These are phyloP conservation scores for Centrapalus pauciflorus DNA, from an alignment of 129 eudicot species.

Conservation along the genomic window DNA sequence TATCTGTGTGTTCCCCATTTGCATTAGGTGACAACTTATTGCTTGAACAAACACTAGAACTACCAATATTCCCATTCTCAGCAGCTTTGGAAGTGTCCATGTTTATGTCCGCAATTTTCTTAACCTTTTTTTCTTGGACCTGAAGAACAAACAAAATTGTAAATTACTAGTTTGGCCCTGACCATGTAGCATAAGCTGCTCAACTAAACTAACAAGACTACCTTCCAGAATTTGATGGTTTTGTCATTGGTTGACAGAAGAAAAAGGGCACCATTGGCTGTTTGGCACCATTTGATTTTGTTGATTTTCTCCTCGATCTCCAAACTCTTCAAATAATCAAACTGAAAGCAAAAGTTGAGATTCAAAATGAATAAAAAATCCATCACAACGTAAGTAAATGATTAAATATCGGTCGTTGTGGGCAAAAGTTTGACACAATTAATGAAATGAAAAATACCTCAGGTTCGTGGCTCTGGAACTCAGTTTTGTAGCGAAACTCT, in stretches of 20 bases:
- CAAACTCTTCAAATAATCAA: constrained; percentile 97
- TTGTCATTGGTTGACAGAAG: constrained; percentile 98
- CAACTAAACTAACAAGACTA: constrained; percentile 7
- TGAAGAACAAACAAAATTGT: constrained; percentile 23
- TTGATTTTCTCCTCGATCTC: constrained; percentile 99
- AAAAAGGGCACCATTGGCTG: constrained; percentile 84
- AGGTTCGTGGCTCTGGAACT: constrained; percentile 99
- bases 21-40: constrained; percentile 42
- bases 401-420: background rate
- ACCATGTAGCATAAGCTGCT: too few relatives aligned
- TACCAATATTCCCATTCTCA: constrained; percentile 69
- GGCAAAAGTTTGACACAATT: background rate
- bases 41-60: constrained; percentile 59
- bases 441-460: constrained; percentile 51
- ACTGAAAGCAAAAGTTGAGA: constrained; percentile 49
- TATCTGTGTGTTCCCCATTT: constrained; percentile 70
- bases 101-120: constrained; percentile 82
- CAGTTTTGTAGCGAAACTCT: constrained; percentile 96
- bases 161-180: too few relatives aligned
- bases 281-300: constrained; percentile 98
- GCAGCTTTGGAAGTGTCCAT: constrained; percentile 57
- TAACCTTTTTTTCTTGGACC: constrained; percentile 98
- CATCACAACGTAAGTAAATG: background rate
- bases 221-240: constrained; percentile 99
- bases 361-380: background rate